These are phyloP conservation scores for Cantharellus cinnabarinus DNA, from an alignment of 768 basidiomycete species.

Conservation along the genomic window DNA sequence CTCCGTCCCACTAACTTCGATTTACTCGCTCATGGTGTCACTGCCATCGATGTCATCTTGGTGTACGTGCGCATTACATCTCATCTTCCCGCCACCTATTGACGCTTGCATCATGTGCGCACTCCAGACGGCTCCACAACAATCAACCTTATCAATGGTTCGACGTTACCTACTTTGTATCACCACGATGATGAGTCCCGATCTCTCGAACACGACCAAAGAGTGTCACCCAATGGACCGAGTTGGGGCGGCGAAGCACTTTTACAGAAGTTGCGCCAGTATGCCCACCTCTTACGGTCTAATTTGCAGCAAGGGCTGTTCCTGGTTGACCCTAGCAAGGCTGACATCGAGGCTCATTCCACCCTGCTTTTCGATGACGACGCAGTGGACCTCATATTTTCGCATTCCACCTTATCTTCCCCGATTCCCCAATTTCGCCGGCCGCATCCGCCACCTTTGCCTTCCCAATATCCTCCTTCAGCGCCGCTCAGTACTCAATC, in stretches of 20 bases:
- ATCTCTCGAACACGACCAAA: slow-evolving; percentile 20
- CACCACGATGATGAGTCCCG: slow-evolving; percentile 96
- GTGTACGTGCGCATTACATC: slow-evolving; percentile 29
- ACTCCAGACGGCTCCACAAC: slow-evolving; percentile 63
- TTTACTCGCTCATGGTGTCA: slow-evolving; percentile 76
- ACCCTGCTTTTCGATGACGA: slow-evolving; percentile 68
- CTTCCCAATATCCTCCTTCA: not conserved
- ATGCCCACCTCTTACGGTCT: slow-evolving; percentile 68
- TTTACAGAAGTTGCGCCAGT: slow-evolving; percentile 49
- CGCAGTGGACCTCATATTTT: slow-evolving; percentile 73
- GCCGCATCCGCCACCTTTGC: slow-evolving; percentile 18
- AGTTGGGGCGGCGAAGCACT: slow-evolving; percentile 23
- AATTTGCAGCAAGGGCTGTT: slow-evolving; percentile 70
- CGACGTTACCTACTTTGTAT: slow-evolving; percentile 72
- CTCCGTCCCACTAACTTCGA: slow-evolving; percentile 74
- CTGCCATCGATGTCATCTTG: slow-evolving; percentile 70
- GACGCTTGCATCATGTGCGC: slow-evolving; percentile 9
- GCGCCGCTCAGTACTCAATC: slow-evolving; percentile 13
- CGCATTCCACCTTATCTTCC: slow-evolving; percentile 42
- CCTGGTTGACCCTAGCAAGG: slow-evolving; percentile 77
- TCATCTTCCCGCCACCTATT: slow-evolving; percentile 11
- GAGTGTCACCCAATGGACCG: slow-evolving; percentile 4
- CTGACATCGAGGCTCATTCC: slow-evolving; percentile 85
- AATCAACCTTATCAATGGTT: slow-evolving; percentile 70
- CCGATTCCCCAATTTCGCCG: slow-evolving; percentile 70